Percentiles rank a stretch among this genome's conserved stretches.
Evolutionary conservation across 2,329 filamentous ascomycete species (phyloP).

Genomic region (Albophoma yamanashiensis): DNA sequence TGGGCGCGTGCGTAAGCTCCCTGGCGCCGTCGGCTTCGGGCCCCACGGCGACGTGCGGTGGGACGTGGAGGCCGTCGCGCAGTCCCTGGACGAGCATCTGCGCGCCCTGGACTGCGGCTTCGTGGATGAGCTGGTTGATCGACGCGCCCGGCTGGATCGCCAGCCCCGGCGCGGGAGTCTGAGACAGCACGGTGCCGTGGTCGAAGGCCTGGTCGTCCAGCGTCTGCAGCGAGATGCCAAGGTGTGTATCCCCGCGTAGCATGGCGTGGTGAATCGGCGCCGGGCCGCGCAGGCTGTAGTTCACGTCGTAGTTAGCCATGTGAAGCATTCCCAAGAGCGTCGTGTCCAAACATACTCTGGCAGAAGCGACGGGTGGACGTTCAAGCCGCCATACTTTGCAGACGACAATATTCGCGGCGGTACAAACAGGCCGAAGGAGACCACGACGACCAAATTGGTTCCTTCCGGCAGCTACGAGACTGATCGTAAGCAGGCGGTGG

Average conservation of each 20-base stretch:
- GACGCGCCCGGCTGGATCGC: constrained; percentile 33
- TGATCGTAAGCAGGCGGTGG: background rate
- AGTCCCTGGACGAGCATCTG: constrained; percentile 60
- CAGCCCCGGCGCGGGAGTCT: constrained; percentile 52
- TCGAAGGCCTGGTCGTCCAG: constrained; percentile 71
- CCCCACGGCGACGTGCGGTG: constrained; percentile 36
- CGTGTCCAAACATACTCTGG: constrained; percentile 51
- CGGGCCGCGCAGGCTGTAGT: constrained; percentile 63
- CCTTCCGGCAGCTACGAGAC: constrained; percentile 39
- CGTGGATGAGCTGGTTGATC: constrained; percentile 24
- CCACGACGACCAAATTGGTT: constrained; percentile 76
- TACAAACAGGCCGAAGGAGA: constrained; percentile 89
- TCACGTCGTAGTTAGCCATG: background rate
- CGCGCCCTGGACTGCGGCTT: constrained; percentile 56
- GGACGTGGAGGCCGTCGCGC: constrained; percentile 50
- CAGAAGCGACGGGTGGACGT: constrained; percentile 85
- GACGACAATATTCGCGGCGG: constrained; percentile 61
- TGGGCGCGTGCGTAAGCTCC: constrained; percentile 48
- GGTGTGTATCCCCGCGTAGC: constrained; percentile 45
- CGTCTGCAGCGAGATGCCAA: constrained; percentile 80
- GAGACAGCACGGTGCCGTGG: constrained; percentile 62
- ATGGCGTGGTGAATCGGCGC: constrained; percentile 83
- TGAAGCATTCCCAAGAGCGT: background rate
- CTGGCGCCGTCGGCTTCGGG: constrained; percentile 7
- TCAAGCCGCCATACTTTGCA: constrained; percentile 76